These are phyloP conservation scores for Microbotryum intermedium DNA, from an alignment of 1,284 basidiomycete species.

Conservation along the genomic window DNA sequence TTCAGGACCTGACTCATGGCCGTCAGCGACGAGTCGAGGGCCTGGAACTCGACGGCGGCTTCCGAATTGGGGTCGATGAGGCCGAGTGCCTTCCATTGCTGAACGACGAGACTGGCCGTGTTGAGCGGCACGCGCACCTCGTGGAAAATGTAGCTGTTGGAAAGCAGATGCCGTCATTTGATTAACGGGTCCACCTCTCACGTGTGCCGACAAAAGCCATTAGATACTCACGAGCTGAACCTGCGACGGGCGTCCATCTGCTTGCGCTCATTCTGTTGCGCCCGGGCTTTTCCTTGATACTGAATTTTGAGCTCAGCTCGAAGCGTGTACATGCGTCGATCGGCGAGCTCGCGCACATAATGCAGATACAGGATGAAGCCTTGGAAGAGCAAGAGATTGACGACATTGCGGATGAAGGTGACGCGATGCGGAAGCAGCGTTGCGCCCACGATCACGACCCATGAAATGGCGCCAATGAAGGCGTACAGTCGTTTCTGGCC, in stretches of 20 bases:
- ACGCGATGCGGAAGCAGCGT: conserved; percentile 7
- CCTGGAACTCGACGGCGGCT: conserved; percentile 68
- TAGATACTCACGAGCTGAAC: background rate
- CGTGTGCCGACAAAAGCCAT: background rate
- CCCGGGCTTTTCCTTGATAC: conserved; percentile 61
- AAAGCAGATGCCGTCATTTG: background rate
- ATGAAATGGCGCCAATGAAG: conserved; percentile 49
- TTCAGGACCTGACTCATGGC: conserved; percentile 81
- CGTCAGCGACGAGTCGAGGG: conserved; percentile 67
- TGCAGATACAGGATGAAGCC: conserved; percentile 40
- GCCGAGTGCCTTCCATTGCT: conserved; percentile 72
- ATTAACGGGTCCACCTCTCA: conserved; percentile 18
- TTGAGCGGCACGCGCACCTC: conserved; percentile 80
- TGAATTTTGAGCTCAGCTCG: conserved; percentile 59
- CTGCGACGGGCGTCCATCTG: conserved; percentile 9
- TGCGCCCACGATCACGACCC: conserved; percentile 18
- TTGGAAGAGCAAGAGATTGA: conserved; percentile 57
- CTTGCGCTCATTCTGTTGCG: conserved; percentile 62
- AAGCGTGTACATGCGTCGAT: conserved; percentile 54
- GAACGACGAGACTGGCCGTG: conserved; percentile 78
- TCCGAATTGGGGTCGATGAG: conserved; percentile 50
- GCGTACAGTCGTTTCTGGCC: conserved; percentile 61
- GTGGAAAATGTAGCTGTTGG: conserved; percentile 55
- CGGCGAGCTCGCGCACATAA: conserved; percentile 45
- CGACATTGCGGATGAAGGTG: conserved; percentile 16